phyloP scores from a whole-genome alignment of 73 alveolate species.

The Blepharisma japonicum region DNA sequence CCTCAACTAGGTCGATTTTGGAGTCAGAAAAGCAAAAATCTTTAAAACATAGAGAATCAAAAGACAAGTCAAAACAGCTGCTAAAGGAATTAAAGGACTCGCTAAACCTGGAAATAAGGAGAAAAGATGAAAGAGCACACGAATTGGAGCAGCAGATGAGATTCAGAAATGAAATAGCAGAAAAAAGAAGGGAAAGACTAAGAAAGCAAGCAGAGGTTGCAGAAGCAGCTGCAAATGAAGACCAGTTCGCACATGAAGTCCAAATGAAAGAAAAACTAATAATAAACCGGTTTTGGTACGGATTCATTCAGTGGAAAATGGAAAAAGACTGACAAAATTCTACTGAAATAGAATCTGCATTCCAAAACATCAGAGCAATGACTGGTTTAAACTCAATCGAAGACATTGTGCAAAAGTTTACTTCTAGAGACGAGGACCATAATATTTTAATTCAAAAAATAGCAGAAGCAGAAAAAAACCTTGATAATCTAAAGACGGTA shows the following conservation, averaged over 20 bases:
- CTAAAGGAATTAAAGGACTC: neutral
- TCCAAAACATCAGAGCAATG: neutral
- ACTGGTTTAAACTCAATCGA: neutral
- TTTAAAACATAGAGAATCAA: neutral
- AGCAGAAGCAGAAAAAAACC: neutral
- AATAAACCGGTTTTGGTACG: neutral
- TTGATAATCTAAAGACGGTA: neutral
- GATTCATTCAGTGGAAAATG: neutral
- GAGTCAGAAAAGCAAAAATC: neutral
- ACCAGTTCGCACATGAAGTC: conserved; percentile 4
- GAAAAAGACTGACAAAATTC: neutral
- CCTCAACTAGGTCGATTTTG: neutral
- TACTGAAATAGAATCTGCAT: neutral
- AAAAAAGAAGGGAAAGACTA: neutral
- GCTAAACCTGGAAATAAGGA: neutral
- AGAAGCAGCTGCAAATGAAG: conserved; percentile 15
- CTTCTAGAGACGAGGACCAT: neutral
- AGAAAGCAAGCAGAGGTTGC: conserved; percentile 24
- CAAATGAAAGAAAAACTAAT: neutral
- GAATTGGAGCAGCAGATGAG: neutral
- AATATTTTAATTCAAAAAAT: neutral
- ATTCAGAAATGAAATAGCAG: neutral
- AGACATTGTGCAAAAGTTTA: neutral
- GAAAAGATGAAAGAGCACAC: neutral
- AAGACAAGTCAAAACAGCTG: conserved; percentile 3